A percentile compares a stretch with the other conserved stretches of the same genome.
Conservation (phyloP, 768 basidiomycete genomes). For the Calocybe gangraenosa region DNA sequence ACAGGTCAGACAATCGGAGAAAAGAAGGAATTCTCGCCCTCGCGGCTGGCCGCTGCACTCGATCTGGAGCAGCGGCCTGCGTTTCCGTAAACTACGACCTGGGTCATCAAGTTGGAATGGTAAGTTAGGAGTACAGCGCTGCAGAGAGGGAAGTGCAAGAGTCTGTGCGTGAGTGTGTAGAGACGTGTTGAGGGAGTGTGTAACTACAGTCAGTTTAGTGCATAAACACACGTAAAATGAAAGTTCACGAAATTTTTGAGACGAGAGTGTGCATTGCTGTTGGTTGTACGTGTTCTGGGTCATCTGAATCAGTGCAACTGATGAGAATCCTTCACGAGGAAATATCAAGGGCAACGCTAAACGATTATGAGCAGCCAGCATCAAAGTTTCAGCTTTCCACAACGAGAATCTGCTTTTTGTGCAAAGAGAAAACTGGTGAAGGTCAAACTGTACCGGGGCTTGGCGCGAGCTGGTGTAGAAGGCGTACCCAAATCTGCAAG, state of each 20-base stretch:
- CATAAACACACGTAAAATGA: background rate
- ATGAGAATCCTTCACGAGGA: conserved; percentile 84
- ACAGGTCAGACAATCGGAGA: too few species aligned
- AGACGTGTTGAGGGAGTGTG: conserved; percentile 71
- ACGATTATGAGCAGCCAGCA: conserved; percentile 85
- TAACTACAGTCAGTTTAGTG: conserved; percentile 43
- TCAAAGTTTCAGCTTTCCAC: too few species aligned
- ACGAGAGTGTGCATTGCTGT: too few species aligned
- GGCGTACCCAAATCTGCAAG: conserved; percentile 55
- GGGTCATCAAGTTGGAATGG: conserved; percentile 77
- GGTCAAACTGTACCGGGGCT: too few species aligned
- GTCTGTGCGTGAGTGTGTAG: conserved; percentile 76
- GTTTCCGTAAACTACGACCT: too few species aligned
- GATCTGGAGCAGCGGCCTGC: too few species aligned
- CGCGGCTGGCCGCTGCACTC: too few species aligned
- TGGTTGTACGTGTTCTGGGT: conserved; percentile 62
- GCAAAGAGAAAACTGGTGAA: too few species aligned
- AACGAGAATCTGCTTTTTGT: too few species aligned
- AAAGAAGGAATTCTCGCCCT: too few species aligned
- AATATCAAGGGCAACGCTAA: conserved; percentile 84
- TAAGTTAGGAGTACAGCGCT: conserved; percentile 70
- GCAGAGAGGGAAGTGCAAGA: conserved; percentile 70
- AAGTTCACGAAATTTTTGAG: conserved; percentile 36
- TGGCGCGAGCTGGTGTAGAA: too few species aligned
- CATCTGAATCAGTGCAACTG: conserved; percentile 53